A percentile compares a stretch with the other conserved stretches of the same genome.
Conservation (phyloP, 371 early-diverging fungal species). For the Chytridiales sp. region DNA sequence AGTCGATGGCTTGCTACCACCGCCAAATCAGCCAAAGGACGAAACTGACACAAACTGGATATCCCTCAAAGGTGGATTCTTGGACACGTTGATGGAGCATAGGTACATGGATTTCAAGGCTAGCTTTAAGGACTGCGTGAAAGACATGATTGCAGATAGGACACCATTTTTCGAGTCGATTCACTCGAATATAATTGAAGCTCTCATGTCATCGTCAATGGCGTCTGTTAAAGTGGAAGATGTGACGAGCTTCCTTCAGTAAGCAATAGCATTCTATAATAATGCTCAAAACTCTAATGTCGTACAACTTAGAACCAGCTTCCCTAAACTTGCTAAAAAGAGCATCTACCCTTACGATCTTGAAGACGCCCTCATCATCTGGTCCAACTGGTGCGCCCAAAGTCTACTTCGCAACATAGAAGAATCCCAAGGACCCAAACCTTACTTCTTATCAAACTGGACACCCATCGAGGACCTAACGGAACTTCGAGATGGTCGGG, state of each 20-base stretch:
- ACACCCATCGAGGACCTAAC: conserved; percentile 18
- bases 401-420: neutral
- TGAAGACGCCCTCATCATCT: conserved; percentile 41
- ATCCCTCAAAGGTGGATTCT: conserved; percentile 11
- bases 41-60: neutral
- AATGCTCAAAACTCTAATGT: neutral
- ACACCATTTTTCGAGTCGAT: conserved; percentile 35
- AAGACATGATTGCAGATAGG: conserved; percentile 37
- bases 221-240: conserved; percentile 3
- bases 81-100: conserved; percentile 23
- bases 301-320: conserved; percentile 2
- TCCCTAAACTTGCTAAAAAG: conserved; percentile 1
- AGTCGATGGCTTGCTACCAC: no score
- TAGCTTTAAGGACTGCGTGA: conserved; percentile 26
- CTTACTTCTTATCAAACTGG: conserved; percentile 15
- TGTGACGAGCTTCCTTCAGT: neutral
- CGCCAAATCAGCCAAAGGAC: neutral
- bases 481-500: conserved; percentile 25
- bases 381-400: conserved; percentile 35
- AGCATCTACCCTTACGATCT: conserved; percentile 35
- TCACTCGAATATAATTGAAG: conserved; percentile 16
- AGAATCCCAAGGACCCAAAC: neutral
- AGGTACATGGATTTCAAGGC: conserved; percentile 36
- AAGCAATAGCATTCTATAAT: neutral
- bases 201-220: conserved; percentile 9